These are phyloP conservation scores for Colletotrichum costaricense DNA, from an alignment of 2,329 filamentous ascomycete species.

Conservation along the genomic window DNA sequence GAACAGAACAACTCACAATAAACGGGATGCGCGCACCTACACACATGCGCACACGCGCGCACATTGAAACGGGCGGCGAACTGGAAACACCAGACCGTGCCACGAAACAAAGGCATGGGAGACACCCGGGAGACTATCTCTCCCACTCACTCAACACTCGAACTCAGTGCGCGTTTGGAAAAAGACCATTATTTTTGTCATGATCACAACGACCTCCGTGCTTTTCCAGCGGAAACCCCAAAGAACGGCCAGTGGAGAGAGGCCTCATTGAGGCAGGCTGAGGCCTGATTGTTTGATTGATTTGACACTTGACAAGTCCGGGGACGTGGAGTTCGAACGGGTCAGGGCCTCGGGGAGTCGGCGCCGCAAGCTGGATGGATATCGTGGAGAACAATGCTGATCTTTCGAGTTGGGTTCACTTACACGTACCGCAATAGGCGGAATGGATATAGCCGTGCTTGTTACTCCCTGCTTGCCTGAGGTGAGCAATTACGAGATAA, in stretches of 20 bases:
- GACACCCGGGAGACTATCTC: neutral
- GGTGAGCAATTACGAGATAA: neutral
- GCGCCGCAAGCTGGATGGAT: neutral
- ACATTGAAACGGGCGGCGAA: neutral
- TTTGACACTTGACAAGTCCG: neutral
- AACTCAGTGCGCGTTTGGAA: neutral
- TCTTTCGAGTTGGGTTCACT: neutral
- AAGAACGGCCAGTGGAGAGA: neutral
- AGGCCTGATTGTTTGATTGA: neutral
- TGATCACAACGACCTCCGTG: slow-evolving; percentile 18
- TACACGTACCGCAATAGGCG: neutral
- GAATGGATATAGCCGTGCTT: neutral
- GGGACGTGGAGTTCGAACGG: neutral
- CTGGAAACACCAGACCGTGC: neutral
- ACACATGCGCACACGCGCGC: neutral
- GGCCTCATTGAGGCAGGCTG: neutral
- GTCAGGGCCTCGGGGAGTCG: no score
- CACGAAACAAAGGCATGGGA: slow-evolving; percentile 16
- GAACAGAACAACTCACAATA: neutral
- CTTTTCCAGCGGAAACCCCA: neutral
- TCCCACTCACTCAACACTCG: neutral
- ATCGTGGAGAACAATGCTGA: neutral
- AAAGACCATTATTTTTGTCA: neutral
- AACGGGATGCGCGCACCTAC: neutral
- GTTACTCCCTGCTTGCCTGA: neutral